These are phyloP conservation scores for Colletotrichum sp. DNA, from an alignment of 2,329 filamentous ascomycete species.

Conservation along the genomic window DNA sequence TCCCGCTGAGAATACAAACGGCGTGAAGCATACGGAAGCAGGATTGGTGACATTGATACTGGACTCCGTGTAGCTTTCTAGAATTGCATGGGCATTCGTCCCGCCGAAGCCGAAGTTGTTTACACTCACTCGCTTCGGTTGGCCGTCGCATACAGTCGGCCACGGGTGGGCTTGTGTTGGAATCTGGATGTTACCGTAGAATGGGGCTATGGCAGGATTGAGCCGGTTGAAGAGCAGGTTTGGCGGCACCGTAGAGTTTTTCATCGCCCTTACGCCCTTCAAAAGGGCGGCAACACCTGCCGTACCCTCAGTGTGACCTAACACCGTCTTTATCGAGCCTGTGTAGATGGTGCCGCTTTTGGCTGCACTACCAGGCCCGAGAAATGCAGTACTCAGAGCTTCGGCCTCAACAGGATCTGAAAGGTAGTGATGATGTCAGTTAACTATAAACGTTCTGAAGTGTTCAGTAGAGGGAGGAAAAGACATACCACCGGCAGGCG, in stretches of 20 bases:
- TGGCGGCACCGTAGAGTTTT: conserved; percentile 26
- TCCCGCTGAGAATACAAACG: conserved; percentile 19
- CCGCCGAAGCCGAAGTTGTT: conserved; percentile 50
- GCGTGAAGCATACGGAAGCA: background rate
- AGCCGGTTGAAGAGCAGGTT: conserved; percentile 33
- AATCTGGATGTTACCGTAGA: conserved; percentile 22
- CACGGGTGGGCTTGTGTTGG: conserved; percentile 10
- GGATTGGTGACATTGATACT: background rate
- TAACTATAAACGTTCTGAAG: background rate
- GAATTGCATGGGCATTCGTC: conserved; percentile 46
- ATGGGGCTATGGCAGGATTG: conserved; percentile 30
- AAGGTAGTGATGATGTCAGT: background rate
- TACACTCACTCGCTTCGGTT: background rate
- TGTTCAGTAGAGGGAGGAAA: conserved; percentile 22
- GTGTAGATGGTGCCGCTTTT: conserved; percentile 32
- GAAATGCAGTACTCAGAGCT: conserved; percentile 27
- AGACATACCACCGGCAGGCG: conserved; percentile 37
- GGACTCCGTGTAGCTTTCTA: conserved; percentile 24
- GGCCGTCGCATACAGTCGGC: conserved; percentile 12
- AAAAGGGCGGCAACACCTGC: conserved; percentile 31
- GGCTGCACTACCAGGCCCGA: conserved; percentile 29
- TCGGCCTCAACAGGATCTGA: conserved; percentile 31
- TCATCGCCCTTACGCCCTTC: conserved; percentile 25
- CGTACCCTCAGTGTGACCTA: conserved; percentile 31
- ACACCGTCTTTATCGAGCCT: conserved; percentile 30